Conservation (phyloP, 2,329 filamentous ascomycete genomes). For the Ophiostoma ulmi region DNA sequence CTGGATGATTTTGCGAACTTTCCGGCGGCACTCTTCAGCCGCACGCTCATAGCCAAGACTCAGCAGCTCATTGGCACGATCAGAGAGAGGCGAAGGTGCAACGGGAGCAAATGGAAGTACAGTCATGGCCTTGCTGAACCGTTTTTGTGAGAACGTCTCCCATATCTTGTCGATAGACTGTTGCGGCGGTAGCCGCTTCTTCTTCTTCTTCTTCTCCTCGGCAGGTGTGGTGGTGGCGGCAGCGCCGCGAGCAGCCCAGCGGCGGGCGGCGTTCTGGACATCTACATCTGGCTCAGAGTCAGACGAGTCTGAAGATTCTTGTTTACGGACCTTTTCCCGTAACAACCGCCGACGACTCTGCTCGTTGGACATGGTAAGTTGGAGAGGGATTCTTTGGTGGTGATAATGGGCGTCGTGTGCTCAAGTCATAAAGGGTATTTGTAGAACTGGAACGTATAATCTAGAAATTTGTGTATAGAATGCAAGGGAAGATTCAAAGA, state of each 20-base stretch:
- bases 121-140: slow-evolving; percentile 60
- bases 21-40: slow-evolving; percentile 57
- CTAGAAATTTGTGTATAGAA: not conserved
- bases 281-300: slow-evolving; percentile 26
- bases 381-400: not conserved
- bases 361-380: slow-evolving; percentile 17
- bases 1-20: slow-evolving; percentile 55
- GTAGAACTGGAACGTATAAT: not conserved
- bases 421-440: not conserved
- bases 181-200: slow-evolving; percentile 56
- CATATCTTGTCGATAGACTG: slow-evolving; percentile 63
- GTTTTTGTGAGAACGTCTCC: slow-evolving; percentile 55
- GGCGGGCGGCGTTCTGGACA: slow-evolving; percentile 13
- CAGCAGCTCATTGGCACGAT: slow-evolving; percentile 56
- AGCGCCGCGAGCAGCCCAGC: slow-evolving; percentile 15
- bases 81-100: slow-evolving; percentile 45
- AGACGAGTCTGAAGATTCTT: slow-evolving; percentile 31
- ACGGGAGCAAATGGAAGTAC: slow-evolving; percentile 62
- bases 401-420: not conserved
- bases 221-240: slow-evolving; percentile 6
- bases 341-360: slow-evolving; percentile 17
- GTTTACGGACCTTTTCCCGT: slow-evolving; percentile 2
- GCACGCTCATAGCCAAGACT: slow-evolving; percentile 59
- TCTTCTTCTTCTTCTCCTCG: slow-evolving; percentile 49
- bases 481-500: not conserved